A percentile compares a stretch with the other conserved stretches of the same genome.
These are phyloP conservation scores for Neoboletus subvelutipes DNA, from an alignment of 768 basidiomycete genomes.

Conservation along the genomic window DNA sequence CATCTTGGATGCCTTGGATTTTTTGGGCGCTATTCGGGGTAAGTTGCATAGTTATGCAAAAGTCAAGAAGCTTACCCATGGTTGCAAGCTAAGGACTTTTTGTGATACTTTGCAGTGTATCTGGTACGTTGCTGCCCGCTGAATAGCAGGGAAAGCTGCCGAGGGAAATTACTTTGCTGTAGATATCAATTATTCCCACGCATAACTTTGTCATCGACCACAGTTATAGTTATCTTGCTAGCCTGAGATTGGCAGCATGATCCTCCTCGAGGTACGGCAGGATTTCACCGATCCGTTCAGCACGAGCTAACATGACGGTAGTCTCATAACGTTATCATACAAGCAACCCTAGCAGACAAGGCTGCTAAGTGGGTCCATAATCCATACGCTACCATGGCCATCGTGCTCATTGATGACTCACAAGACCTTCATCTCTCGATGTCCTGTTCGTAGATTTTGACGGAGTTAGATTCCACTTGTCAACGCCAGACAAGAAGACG, in stretches of 20 bases:
- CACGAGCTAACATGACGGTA: slow-evolving; percentile 32
- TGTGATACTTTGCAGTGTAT: slow-evolving; percentile 12
- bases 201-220: too few relatives aligned
- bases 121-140: slow-evolving; percentile 4
- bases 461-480: slow-evolving; percentile 91
- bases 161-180: slow-evolving; percentile 20
- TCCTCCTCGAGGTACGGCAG: slow-evolving; percentile 71
- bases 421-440: slow-evolving; percentile 87
- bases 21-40: slow-evolving; percentile 70
- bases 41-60: neutral
- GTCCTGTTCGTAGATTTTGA: slow-evolving; percentile 98
- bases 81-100: slow-evolving; percentile 16
- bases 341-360: slow-evolving; percentile 86
- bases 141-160: slow-evolving; percentile 18
- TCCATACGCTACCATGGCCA: slow-evolving; percentile 1
- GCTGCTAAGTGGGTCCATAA: slow-evolving; percentile 63
- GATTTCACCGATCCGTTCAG: neutral
- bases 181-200: too few relatives aligned
- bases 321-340: slow-evolving; percentile 92
- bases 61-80: slow-evolving; percentile 26
- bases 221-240: neutral
- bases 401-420: slow-evolving; percentile 18
- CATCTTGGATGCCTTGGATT: slow-evolving; percentile 84
- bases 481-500: slow-evolving; percentile 84
- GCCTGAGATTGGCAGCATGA: slow-evolving; percentile 49